Conservation (phyloP, 202 grass and related monocot genomes). For the Hordeum pubiflorum region DNA sequence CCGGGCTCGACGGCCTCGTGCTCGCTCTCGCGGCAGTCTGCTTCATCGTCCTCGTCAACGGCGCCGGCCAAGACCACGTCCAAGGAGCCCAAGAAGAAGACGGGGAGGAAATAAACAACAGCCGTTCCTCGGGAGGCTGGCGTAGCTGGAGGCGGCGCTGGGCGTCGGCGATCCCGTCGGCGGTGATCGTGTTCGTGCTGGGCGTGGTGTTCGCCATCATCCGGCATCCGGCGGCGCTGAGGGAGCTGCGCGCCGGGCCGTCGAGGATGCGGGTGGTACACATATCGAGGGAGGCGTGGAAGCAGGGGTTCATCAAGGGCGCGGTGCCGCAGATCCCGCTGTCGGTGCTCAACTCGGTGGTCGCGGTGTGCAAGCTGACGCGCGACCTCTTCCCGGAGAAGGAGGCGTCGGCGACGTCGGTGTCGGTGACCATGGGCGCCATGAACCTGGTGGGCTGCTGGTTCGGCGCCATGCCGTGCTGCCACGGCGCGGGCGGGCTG, state of each 20-base stretch:
- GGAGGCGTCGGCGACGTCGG: slow-evolving; percentile 4
- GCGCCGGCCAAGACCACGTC: background rate
- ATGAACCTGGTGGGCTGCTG: slow-evolving; percentile 13
- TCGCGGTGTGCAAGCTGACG: slow-evolving; percentile 6
- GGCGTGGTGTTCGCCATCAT: slow-evolving; percentile 5
- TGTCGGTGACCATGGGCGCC: slow-evolving; percentile 6
- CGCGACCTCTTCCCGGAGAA: slow-evolving; percentile 7
- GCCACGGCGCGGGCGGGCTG: slow-evolving; percentile 3
- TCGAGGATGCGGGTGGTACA: slow-evolving; percentile 5
- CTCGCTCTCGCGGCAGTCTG: background rate
- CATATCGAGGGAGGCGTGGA: background rate
- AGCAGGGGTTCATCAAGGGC: slow-evolving; percentile 6
- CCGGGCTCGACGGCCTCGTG: background rate
- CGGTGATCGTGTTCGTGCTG: slow-evolving; percentile 4
- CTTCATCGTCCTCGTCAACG: slow-evolving; percentile 5
- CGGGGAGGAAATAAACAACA: background rate
- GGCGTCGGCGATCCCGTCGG: background rate
- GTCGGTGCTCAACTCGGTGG: slow-evolving; percentile 12
- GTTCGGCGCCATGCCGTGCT: slow-evolving; percentile 11
- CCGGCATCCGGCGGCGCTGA: background rate
- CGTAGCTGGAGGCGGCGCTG: background rate
- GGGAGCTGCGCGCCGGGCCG: background rate
- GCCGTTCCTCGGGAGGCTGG: background rate
- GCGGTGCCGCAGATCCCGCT: slow-evolving; percentile 12
- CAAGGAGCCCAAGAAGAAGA: background rate